A percentile compares a stretch with the other conserved stretches of the same genome.
Evolutionary conservation across 192 early-diverging fungal genomes (phyloP).

Genomic region (Coemansia sp.): DNA sequence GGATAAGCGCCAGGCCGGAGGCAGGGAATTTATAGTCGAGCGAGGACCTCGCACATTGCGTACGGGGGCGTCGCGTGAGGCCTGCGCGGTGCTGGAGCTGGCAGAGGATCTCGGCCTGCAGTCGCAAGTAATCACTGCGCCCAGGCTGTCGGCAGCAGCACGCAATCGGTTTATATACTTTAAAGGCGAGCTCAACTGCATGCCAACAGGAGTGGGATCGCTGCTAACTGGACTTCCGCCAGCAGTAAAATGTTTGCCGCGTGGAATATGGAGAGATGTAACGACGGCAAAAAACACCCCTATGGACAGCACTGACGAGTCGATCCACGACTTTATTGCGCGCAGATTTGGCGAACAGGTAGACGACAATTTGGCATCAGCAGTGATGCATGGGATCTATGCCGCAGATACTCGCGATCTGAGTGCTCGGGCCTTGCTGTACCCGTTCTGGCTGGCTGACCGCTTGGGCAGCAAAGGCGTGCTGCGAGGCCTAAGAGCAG

Average conservation of each 20-base stretch:
- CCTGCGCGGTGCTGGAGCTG: conserved; percentile 74
- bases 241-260: conserved; percentile 60
- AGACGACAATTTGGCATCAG: conserved; percentile 81
- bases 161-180: conserved; percentile 82
- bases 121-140: conserved; percentile 57
- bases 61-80: conserved; percentile 63
- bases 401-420: conserved; percentile 79
- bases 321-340: conserved; percentile 76
- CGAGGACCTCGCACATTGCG: conserved; percentile 81
- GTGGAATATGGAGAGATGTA: conserved; percentile 36
- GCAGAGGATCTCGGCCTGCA: conserved; percentile 65
- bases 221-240: conserved; percentile 58
- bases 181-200: conserved; percentile 63
- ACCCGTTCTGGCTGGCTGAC: conserved; percentile 70
- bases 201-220: conserved; percentile 57
- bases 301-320: conserved; percentile 63
- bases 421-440: conserved; percentile 73
- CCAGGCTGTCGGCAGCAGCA: conserved; percentile 67
- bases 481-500: conserved; percentile 21
- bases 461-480: conserved; percentile 29
- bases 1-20: conserved; percentile 42
- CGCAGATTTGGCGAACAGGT: conserved; percentile 73
- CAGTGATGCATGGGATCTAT: conserved; percentile 91
- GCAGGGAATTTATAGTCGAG: conserved; percentile 62
- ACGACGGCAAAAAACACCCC: conserved; percentile 13